phyloP scores from a whole-genome alignment of 805 yeast species.

The Starmera caribaea region DNA sequence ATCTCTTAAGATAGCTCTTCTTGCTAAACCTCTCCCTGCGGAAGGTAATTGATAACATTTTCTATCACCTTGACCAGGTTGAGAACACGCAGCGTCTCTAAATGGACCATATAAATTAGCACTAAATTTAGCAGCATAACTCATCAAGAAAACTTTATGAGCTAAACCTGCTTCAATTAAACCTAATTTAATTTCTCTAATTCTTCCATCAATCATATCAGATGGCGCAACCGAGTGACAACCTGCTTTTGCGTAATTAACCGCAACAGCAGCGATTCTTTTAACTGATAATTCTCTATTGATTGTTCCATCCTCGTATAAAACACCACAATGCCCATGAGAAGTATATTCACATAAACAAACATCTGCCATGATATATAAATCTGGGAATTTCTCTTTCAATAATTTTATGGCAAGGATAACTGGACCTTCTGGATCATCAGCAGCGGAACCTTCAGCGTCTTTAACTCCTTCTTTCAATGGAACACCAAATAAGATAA shows the following conservation, averaged over 20 bases:
- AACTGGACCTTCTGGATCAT: constrained; percentile 94
- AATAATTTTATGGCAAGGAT: constrained; percentile 66
- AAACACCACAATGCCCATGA: constrained; percentile 96
- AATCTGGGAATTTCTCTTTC: constrained; percentile 59
- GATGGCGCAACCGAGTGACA: constrained; percentile 95
- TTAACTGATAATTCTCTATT: constrained; percentile 66
- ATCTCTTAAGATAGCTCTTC: constrained; percentile 83
- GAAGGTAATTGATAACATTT: constrained; percentile 89
- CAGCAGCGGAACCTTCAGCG: constrained; percentile 78
- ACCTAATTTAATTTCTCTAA: constrained; percentile 78
- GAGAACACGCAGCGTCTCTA: constrained; percentile 93
- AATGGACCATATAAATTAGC: constrained; percentile 94
- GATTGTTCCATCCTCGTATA: constrained; percentile 79
- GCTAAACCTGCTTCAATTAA: constrained; percentile 74
- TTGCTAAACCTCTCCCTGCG: constrained; percentile 88
- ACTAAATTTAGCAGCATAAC: constrained; percentile 89
- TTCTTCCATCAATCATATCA: constrained; percentile 96
- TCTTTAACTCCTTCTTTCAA: constrained; percentile 70
- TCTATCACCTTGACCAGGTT: constrained; percentile 86
- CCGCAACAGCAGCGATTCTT: constrained; percentile 90
- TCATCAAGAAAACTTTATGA: constrained; percentile 81
- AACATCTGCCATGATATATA: constrained; percentile 88
- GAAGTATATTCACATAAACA: constrained; percentile 94
- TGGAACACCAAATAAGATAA: constrained; percentile 89
- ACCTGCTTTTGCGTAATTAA: constrained; percentile 91